Evolutionary conservation across 1,139 yeast genomes (phyloP).

Genomic region (Starmera stellimalicola): DNA sequence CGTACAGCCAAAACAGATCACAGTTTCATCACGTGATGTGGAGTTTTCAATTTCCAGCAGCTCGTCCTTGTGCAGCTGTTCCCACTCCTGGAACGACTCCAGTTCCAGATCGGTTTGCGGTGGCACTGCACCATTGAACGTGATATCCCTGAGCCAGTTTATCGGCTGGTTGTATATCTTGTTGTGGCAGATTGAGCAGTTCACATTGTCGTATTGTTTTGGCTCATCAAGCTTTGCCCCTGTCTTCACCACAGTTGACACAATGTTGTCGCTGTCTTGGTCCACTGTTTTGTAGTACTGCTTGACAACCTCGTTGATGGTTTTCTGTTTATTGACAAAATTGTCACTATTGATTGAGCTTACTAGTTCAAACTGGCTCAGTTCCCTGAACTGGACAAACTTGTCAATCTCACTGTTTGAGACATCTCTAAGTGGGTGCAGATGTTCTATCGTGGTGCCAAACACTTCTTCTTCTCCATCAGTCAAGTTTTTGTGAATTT

Average conservation of each 20-base stretch:
- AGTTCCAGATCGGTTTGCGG: conserved; percentile 40
- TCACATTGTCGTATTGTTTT: conserved; percentile 8
- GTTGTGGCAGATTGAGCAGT: conserved; percentile 46
- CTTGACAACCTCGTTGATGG: conserved; percentile 70
- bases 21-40: conserved; percentile 16
- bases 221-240: conserved; percentile 72
- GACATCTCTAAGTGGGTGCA: conserved; percentile 73
- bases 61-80: conserved; percentile 11
- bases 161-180: conserved; percentile 47
- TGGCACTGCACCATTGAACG: conserved; percentile 53
- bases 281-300: conserved; percentile 70
- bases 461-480: conserved; percentile 29
- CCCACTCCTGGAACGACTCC: conserved; percentile 27
- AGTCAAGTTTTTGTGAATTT: conserved; percentile 44
- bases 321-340: conserved; percentile 36
- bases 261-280: conserved; percentile 79
- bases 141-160: conserved; percentile 64
- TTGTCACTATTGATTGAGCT: conserved; percentile 8
- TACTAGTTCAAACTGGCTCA: conserved; percentile 5
- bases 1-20: conserved; percentile 72
- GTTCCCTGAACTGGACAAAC: conserved; percentile 30
- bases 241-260: conserved; percentile 87
- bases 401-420: conserved; percentile 55
- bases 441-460: conserved; percentile 28
- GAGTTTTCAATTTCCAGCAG: conserved; percentile 6